Evolutionary conservation across 2,329 filamentous ascomycete genomes (phyloP).

Genomic region (Fusarium sambucinum): DNA sequence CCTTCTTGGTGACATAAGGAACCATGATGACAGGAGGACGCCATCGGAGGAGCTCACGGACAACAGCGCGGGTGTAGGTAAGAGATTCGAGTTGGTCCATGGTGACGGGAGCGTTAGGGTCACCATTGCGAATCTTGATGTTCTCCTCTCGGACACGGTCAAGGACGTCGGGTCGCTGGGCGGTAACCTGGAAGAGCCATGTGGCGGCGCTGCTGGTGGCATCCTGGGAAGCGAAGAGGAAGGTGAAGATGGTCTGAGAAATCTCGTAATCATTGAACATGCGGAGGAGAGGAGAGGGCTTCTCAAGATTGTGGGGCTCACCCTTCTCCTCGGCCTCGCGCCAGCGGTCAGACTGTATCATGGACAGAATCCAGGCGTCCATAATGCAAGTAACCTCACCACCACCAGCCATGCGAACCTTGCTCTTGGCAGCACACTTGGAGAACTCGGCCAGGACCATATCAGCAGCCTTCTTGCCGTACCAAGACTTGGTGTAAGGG

Average conservation of each 20-base stretch:
- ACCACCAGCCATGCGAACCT: constrained; percentile 89
- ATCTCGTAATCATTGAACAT: constrained; percentile 93
- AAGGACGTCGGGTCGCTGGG: constrained; percentile 91
- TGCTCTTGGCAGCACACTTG: constrained; percentile 93
- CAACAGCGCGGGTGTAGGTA: constrained; percentile 90
- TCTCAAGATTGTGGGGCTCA: constrained; percentile 76
- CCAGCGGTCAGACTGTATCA: constrained; percentile 87
- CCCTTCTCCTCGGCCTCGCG: constrained; percentile 82
- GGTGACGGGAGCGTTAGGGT: constrained; percentile 75
- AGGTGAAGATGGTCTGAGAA: constrained; percentile 92
- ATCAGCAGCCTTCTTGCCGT: constrained; percentile 94
- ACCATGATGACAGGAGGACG: constrained; percentile 98
- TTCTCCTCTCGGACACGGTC: constrained; percentile 95
- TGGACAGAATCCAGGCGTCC: constrained; percentile 92
- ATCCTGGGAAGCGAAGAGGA: constrained; percentile 97
- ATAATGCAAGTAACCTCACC: constrained; percentile 92
- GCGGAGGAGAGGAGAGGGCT: constrained; percentile 85
- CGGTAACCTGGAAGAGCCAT: constrained; percentile 95
- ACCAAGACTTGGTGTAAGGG: constrained; percentile 95
- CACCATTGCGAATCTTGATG: constrained; percentile 78
- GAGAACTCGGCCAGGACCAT: constrained; percentile 91
- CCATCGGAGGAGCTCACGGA: constrained; percentile 92
- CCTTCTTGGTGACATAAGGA: constrained; percentile 93
- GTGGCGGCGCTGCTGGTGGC: constrained; percentile 93
- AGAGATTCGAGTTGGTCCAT: constrained; percentile 91